Percentiles rank a stretch among this genome's conserved stretches.
phyloP scores from a whole-genome alignment of 140 eudicot genomes.

The Ambrosia hybrid region DNA sequence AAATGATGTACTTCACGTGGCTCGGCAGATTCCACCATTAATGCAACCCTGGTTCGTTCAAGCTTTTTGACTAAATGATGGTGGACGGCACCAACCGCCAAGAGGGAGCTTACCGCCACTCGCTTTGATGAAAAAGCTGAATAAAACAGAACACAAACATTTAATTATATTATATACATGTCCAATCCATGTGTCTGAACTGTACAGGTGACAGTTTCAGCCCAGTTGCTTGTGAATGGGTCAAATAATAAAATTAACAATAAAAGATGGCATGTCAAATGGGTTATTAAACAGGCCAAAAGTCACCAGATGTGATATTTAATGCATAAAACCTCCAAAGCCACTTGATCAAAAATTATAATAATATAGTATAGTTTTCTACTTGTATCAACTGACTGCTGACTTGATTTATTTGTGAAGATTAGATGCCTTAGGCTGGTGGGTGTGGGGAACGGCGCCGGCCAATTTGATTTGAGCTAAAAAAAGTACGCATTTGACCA shows the following conservation, averaged over 20 bases:
- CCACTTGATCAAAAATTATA: background rate
- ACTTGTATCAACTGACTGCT: background rate
- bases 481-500: no score
- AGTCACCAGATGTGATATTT: no score
- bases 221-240: background rate
- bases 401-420: background rate
- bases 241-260: background rate
- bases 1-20: constrained; percentile 99
- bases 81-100: constrained; percentile 98
- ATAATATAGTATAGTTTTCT: background rate
- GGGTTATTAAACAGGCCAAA: background rate
- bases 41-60: constrained; percentile 84
- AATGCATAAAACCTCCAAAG: no score
- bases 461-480: no score
- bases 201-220: background rate
- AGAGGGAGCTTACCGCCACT: constrained; percentile 85
- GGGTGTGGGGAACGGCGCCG: no score
- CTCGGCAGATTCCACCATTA: constrained; percentile 93
- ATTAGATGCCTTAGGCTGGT: no score
- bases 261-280: background rate
- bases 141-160: background rate
- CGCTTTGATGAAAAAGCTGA: constrained; percentile 85
- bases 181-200: background rate
- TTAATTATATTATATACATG: background rate
- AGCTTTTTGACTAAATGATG: constrained; percentile 90